A percentile compares a stretch with the other conserved stretches of the same genome.
Conservation (phyloP, 495 filamentous ascomycete genomes). For the Aspergillus coremiiformis region DNA sequence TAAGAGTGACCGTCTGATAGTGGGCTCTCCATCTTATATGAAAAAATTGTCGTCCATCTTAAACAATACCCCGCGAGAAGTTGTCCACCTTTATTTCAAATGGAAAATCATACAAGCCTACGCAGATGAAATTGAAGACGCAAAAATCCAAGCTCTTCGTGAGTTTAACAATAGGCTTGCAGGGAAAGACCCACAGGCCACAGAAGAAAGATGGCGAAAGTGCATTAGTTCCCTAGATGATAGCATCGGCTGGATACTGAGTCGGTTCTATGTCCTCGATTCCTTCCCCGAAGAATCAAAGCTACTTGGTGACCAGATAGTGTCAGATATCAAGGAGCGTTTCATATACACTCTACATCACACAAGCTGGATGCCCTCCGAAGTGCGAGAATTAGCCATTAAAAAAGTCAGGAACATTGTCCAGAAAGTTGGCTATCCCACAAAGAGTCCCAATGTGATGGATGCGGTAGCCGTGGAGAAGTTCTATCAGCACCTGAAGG, state of each 20-base stretch:
- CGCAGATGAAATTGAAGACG: constrained; percentile 46
- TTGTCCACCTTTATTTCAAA: constrained; percentile 49
- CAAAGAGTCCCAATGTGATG: constrained; percentile 55
- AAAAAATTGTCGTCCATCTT: constrained; percentile 42
- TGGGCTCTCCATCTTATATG: constrained; percentile 52
- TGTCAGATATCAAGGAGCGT: constrained; percentile 60
- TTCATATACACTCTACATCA: constrained; percentile 53
- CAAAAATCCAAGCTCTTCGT: constrained; percentile 48
- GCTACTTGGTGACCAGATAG: constrained; percentile 58
- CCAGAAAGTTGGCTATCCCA: constrained; percentile 70
- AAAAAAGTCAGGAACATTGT: constrained; percentile 64
- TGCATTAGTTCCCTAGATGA: constrained; percentile 53
- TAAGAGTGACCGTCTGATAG: constrained; percentile 46
- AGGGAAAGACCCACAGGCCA: constrained; percentile 56
- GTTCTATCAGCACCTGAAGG: constrained; percentile 50
- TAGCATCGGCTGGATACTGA: constrained; percentile 50
- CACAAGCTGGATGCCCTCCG: constrained; percentile 62
- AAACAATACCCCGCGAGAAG: constrained; percentile 38
- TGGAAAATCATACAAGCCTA: constrained; percentile 55
- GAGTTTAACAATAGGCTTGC: constrained; percentile 51
- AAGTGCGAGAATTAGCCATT: constrained; percentile 53
- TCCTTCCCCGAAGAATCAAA: constrained; percentile 58
- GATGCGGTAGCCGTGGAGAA: constrained; percentile 48
- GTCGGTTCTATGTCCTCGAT: constrained; percentile 61
- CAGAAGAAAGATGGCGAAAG: constrained; percentile 61